Conservation (phyloP, 2,329 filamentous ascomycete species). For the Cytospora mali region DNA sequence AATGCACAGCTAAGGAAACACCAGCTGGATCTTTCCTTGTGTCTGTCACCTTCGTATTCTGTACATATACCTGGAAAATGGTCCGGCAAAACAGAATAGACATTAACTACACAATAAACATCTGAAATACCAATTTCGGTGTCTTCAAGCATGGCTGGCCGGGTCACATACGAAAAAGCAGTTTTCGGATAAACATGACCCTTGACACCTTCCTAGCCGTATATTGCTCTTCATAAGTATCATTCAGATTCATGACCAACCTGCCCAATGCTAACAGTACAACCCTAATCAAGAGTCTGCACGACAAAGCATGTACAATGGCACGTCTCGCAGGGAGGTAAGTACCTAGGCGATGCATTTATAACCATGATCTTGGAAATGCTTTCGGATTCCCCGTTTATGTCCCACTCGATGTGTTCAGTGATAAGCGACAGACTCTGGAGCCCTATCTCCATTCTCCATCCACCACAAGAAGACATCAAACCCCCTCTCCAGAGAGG, state of each 20-base stretch:
- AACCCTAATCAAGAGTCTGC: background rate
- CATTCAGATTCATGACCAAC: background rate
- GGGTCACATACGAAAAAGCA: background rate
- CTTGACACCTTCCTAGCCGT: background rate
- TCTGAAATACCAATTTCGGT: background rate
- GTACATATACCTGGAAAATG: constrained; percentile 20
- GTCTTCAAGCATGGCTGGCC: too few relatives aligned
- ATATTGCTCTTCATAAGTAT: background rate
- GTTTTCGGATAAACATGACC: background rate
- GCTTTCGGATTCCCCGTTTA: background rate
- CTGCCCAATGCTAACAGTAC: background rate
- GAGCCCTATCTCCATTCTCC: constrained; percentile 7
- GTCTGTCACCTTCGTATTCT: constrained; percentile 5
- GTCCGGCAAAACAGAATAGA: background rate
- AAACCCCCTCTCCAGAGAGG: constrained; percentile 9
- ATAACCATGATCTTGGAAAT: constrained; percentile 7
- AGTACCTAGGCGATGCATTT: constrained; percentile 6
- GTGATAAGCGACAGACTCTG: constrained; percentile 27
- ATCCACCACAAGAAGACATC: constrained; percentile 6
- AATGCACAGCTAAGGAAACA: constrained; percentile 7
- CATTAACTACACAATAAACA: constrained; percentile 1
- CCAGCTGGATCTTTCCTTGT: constrained; percentile 14
- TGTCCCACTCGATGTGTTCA: constrained; percentile 6
- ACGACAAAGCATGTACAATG: background rate
- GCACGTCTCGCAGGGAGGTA: background rate